Conservation (phyloP, 2,329 filamentous ascomycete species). For the Xylaria sp. region DNA sequence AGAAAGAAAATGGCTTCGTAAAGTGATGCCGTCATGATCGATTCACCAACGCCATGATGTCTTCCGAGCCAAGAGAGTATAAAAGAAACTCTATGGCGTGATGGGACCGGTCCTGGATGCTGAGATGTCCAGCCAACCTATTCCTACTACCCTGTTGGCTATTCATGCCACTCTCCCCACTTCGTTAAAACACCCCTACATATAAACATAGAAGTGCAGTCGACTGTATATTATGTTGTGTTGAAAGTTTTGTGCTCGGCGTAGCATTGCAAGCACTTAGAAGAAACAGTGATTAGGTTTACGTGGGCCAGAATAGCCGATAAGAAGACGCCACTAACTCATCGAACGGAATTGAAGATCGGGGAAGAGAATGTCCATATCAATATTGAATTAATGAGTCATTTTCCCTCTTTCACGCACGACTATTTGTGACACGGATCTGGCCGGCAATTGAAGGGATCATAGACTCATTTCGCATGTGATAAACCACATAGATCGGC, state of each 20-base stretch:
- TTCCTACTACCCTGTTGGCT: too few relatives aligned
- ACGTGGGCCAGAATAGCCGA: neutral
- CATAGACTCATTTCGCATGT: constrained; percentile 4
- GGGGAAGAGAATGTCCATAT: neutral
- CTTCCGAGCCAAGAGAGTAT: neutral
- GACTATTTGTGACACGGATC: neutral
- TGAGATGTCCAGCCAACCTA: too few relatives aligned
- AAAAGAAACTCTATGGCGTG: neutral
- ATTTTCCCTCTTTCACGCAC: neutral
- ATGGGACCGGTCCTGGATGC: neutral
- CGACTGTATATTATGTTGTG: too few relatives aligned
- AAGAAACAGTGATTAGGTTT: too few relatives aligned
- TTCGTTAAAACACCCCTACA: too few relatives aligned
- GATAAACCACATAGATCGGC: neutral
- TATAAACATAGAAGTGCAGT: too few relatives aligned
- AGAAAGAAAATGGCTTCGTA: neutral
- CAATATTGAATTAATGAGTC: neutral
- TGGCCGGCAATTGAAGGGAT: constrained; percentile 13
- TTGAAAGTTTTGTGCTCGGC: too few relatives aligned
- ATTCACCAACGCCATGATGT: neutral
- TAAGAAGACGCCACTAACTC: neutral
- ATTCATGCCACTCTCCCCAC: too few relatives aligned
- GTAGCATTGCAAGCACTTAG: too few relatives aligned
- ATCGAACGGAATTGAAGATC: neutral
- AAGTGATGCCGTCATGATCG: constrained; percentile 25